These are phyloP conservation scores for Phytopythium cucurbitacearum DNA, from an alignment of 352 stramenopile genomes.

Conservation along the genomic window DNA sequence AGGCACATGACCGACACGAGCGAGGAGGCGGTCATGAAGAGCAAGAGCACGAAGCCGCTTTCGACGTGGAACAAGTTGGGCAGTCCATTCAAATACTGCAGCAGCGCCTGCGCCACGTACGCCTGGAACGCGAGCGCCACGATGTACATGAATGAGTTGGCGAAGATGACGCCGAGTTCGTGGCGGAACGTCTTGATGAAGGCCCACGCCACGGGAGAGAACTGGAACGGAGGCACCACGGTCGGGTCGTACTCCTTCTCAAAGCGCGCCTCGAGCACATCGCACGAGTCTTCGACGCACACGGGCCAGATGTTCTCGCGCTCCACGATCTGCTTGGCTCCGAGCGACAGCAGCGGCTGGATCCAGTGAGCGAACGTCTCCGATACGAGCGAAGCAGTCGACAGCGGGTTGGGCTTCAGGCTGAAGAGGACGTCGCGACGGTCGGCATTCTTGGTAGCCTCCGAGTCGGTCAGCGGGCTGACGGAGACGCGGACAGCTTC, in stretches of 20 bases:
- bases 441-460: background rate
- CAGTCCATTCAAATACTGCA: constrained; percentile 10
- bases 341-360: constrained; percentile 20
- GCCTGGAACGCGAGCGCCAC: constrained; percentile 14
- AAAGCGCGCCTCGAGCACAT: constrained; percentile 8
- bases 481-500: too few relatives aligned
- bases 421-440: constrained; percentile 2
- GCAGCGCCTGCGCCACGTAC: constrained; percentile 12
- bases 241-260: constrained; percentile 9
- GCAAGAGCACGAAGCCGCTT: constrained; percentile 11
- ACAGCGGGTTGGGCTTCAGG: constrained; percentile 15
- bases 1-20: constrained; percentile 18
- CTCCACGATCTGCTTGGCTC: constrained; percentile 16
- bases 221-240: background rate
- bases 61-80: constrained; percentile 13
- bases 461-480: background rate
- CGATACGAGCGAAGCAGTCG: constrained; percentile 15
- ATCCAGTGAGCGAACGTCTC: constrained; percentile 11
- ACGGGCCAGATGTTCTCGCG: constrained; percentile 18
- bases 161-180: constrained; percentile 9
- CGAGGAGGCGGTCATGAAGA: constrained; percentile 11
- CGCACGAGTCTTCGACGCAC: constrained; percentile 11
- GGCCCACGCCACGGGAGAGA: constrained; percentile 11
- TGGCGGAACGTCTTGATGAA: constrained; percentile 9
- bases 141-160: constrained; percentile 17